Conservation (phyloP, 306 rosid genomes). For the Castanea mollissima region DNA sequence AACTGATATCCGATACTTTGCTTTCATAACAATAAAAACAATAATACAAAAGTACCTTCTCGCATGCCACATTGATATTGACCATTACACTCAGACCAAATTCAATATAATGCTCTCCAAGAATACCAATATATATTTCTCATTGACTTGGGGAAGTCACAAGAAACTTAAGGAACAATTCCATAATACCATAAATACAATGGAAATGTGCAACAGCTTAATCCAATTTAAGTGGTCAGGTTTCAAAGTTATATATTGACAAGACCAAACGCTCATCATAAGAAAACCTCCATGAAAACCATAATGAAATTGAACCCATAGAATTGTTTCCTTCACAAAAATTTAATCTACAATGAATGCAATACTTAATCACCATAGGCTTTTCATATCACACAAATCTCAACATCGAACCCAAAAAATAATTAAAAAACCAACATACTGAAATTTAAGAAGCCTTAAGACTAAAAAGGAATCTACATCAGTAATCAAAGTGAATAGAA, state of each 20-base stretch:
- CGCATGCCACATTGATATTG: background rate
- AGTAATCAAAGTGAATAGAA: conserved; percentile 22
- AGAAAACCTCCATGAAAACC: conserved; percentile 5
- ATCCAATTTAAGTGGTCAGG: background rate
- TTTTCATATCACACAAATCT: background rate
- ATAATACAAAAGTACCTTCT: background rate
- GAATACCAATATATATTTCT: no score
- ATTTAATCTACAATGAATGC: conserved; percentile 21
- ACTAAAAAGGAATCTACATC: conserved; percentile 7
- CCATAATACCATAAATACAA: background rate
- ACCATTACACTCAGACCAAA: background rate
- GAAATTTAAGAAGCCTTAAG: conserved; percentile 7
- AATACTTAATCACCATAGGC: conserved; percentile 9
- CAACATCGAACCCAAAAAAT: conserved; percentile 11
- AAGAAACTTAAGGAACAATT: background rate
- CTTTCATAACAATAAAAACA: background rate
- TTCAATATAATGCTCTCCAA: background rate
- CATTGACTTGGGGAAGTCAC: background rate
- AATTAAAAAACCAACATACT: background rate
- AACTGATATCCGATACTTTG: background rate
- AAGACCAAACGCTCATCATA: background rate
- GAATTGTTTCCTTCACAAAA: background rate
- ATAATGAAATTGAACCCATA: background rate
- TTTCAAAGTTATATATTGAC: background rate
- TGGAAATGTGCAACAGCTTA: background rate